These are phyloP conservation scores for Cercophora newfieldiana DNA, from an alignment of 495 filamentous ascomycete species.

Conservation along the genomic window DNA sequence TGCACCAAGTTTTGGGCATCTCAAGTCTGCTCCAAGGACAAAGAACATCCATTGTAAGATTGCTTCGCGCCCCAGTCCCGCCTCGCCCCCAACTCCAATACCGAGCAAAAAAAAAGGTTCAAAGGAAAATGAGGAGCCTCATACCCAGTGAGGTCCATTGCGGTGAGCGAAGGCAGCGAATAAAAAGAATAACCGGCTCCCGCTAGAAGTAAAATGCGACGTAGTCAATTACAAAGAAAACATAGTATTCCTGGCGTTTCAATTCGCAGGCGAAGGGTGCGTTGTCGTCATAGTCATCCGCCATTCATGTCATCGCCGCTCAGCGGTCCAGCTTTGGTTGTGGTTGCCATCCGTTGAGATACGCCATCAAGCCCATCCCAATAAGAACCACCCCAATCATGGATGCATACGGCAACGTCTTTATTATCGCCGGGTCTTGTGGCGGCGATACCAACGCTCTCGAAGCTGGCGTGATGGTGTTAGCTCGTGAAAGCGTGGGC, in stretches of 20 bases:
- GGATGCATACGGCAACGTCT: conserved; percentile 78
- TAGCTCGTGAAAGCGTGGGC: conserved; percentile 39
- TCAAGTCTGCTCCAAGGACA: not conserved
- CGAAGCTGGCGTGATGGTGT: conserved; percentile 44
- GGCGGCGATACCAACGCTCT: conserved; percentile 25
- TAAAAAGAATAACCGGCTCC: not conserved
- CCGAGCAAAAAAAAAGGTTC: not conserved
- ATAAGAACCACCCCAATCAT: conserved; percentile 87
- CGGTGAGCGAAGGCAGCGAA: not conserved
- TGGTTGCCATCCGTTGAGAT: conserved; percentile 82
- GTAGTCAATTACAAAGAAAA: not conserved
- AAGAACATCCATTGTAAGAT: not conserved
- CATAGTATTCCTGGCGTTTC: too few species aligned
- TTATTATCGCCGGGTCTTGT: conserved; percentile 50
- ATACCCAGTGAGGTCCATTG: not conserved
- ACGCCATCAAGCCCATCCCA: conserved; percentile 91
- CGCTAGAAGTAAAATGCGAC: not conserved
- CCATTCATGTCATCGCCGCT: not conserved
- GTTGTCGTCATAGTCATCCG: not conserved
- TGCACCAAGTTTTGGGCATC: too few species aligned
- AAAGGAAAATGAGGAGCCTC: not conserved
- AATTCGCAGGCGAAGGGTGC: not conserved
- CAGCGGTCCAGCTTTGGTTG: conserved; percentile 33
- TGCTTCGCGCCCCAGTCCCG: not conserved
- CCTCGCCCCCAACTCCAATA: not conserved